These are phyloP conservation scores for Calocybe gangraenosa DNA, from an alignment of 768 basidiomycete species.

Conservation along the genomic window DNA sequence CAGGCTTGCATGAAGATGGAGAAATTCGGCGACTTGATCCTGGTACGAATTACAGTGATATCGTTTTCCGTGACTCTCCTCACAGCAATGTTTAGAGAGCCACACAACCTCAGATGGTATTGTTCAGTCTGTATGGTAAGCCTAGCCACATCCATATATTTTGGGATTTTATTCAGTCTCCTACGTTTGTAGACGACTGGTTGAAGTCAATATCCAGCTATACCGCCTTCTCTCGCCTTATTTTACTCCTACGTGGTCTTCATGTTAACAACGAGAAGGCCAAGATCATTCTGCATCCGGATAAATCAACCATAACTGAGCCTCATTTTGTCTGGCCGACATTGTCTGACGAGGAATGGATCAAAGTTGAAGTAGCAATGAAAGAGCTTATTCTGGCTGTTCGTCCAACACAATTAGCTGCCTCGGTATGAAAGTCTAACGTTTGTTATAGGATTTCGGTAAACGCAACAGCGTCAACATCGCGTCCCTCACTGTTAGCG, in stretches of 20 bases:
- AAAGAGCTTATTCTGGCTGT: conserved; percentile 94
- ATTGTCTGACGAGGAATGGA: conserved; percentile 92
- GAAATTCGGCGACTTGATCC: conserved; percentile 97
- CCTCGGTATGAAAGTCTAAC: conserved; percentile 3
- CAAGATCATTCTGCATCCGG: conserved; percentile 95
- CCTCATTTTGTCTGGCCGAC: conserved; percentile 98
- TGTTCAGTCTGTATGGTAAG: conserved; percentile 92
- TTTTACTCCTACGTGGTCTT: conserved; percentile 92
- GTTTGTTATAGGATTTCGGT: conserved; percentile 74
- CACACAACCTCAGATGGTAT: conserved; percentile 98
- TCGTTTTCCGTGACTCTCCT: not conserved
- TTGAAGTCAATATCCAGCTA: conserved; percentile 98
- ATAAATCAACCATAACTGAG: conserved; percentile 95
- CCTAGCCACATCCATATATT: no score
- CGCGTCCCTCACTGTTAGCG: conserved; percentile 92
- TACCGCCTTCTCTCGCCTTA: conserved; percentile 97
- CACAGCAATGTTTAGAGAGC: conserved; percentile 55
- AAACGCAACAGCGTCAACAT: conserved; percentile 99
- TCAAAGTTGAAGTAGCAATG: conserved; percentile 98
- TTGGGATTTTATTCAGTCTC: conserved; percentile 11
- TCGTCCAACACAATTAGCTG: conserved; percentile 19
- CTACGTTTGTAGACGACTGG: conserved; percentile 78
- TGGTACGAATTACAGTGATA: conserved; percentile 39
- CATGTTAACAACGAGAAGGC: conserved; percentile 99
- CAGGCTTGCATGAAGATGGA: conserved; percentile 99